phyloP scores from a whole-genome alignment of 345 rosid species.

The Syzygium aromaticum region DNA sequence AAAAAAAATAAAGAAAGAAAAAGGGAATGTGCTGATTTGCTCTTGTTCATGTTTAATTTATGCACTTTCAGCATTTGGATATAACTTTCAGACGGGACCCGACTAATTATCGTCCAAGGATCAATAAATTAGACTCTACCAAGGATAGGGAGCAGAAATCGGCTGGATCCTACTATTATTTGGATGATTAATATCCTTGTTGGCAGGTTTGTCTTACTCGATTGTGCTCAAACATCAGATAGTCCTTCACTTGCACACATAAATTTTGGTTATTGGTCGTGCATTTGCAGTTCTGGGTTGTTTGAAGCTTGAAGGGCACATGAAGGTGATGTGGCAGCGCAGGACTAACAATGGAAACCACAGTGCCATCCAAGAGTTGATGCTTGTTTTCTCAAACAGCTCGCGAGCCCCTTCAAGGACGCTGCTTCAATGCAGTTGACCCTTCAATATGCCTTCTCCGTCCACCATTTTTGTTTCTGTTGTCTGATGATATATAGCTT shows the following conservation, averaged over 20 bases:
- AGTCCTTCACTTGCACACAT: not conserved
- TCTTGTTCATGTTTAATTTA: not conserved
- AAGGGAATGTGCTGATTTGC: not conserved
- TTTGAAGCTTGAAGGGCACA: not conserved
- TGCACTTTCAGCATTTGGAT: constrained; percentile 62
- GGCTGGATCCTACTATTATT: constrained; percentile 90
- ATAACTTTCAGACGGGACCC: constrained; percentile 96
- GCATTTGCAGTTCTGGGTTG: not conserved
- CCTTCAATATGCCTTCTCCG: not conserved
- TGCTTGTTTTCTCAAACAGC: not conserved
- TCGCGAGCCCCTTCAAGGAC: not conserved
- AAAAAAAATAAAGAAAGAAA: not conserved
- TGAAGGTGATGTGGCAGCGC: not conserved
- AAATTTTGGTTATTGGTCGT: not conserved
- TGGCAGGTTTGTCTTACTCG: constrained; percentile 6
- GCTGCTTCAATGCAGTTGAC: not conserved
- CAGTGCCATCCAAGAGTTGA: not conserved
- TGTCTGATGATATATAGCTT: not conserved
- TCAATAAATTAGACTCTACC: constrained; percentile 88
- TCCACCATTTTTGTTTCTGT: not conserved
- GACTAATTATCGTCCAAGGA: constrained; percentile 87
- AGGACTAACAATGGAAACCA: not conserved
- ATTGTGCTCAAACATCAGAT: not conserved
- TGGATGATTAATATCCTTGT: constrained; percentile 50
- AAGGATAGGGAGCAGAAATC: constrained; percentile 96